Evolutionary conservation across 2,329 filamentous ascomycete species (phyloP), one percentile per base, ranked within the genome.

Genomic region (Cytospora piceae): DNA sequence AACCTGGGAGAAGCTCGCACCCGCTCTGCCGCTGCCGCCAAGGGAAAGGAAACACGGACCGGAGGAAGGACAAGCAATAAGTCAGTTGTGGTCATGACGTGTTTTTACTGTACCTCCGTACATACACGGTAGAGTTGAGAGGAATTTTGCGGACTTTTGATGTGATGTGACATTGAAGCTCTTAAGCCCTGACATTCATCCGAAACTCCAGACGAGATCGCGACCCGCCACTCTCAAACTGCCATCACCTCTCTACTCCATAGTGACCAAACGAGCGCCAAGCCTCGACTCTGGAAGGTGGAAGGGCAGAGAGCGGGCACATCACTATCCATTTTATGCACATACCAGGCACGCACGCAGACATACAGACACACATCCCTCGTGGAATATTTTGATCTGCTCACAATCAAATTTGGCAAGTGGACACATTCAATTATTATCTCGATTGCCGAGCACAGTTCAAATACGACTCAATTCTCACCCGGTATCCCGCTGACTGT

Each of bases 361-460:
- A 29, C 49, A 22, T 24, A 20, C 17, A 54, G 11, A 22, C 32
- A 54, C 27, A 63, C 53, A 51, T 46, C 29, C 53, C 56, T 55
- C 24, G 29, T 24, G 32, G 24, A 12, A 57, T 63, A 63, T 63
- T 63, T 63, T 32, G 61, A 63, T 63, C 61, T 57, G 42, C 61
- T 63, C 31, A 24, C 37, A 42, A 42, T 57, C 11, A 49, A 32
- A 63, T 63, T 63, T 63, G 61, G 12, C 53, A 42, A 57, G 61
- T 63, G 61, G 61, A 55, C 53, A 52, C 42, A 29, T 17, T 52
- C 29, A 58, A 57, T 20, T 57, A 51, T 39, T 57, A 51, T 49
- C 27, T 57, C 61, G 61, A 63, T 63, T 63, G 61, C 53, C 61
- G 61, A 63, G 61, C 61, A 63, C 61, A 63, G 61, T 63, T 37